Base-by-base conservation (phyloP, 139 green algal species). In the Prasinococcaceae sp. region DNA sequence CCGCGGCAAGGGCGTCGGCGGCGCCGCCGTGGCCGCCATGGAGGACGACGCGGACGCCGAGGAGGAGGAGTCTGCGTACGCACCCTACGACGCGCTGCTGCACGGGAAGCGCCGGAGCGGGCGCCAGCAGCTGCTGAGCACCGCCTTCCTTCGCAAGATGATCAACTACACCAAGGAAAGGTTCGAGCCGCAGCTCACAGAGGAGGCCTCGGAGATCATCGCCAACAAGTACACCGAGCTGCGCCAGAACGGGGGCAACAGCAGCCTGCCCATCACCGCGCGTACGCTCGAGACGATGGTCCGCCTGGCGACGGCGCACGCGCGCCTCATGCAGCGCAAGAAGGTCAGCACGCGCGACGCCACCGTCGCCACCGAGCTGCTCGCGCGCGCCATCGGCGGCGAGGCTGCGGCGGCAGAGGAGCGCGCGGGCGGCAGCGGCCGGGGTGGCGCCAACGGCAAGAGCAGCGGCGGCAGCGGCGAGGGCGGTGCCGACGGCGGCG, bases 241-340 rank as follows among this genome's bases (percentile, higher is more conserved):
- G 65, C 74, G 84, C 29, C 59, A 14, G 5, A 35, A 55, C 48
- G 47, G 36, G 25, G 47, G 56, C 47, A 50, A 77, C n/a, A n/a
- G 43, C 24, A 68, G 45, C 5, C 68, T 78, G 39, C 83, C 83
- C 1, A 68, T 93, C 23, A 90, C 83, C 1, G 77, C 81, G 26
- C 81, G 90, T 24, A 85, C 77, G 4, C 75, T 98, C 28, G 90
- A 98, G 70, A 94, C 82, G 1, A 79, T 96, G 59, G 95, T 98
- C 61, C 77, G 90, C 30, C 71, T 98, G 17, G 76, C 88, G 32
- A 93, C 83, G n/a, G 86, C 88, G 0, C 79, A 89, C 47, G 88
- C 88, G 55, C 94, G 94, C 66, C 60, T 86, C 52, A 59, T 72
- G 30, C 53, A 79, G 50, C 54, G 42, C 17, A 63, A 63, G 24